Evolutionary conservation across 2,329 filamentous ascomycete genomes (phyloP), one percentile per base, ranked within the genome.

Genomic region (Hymenoscyphus occultus): DNA sequence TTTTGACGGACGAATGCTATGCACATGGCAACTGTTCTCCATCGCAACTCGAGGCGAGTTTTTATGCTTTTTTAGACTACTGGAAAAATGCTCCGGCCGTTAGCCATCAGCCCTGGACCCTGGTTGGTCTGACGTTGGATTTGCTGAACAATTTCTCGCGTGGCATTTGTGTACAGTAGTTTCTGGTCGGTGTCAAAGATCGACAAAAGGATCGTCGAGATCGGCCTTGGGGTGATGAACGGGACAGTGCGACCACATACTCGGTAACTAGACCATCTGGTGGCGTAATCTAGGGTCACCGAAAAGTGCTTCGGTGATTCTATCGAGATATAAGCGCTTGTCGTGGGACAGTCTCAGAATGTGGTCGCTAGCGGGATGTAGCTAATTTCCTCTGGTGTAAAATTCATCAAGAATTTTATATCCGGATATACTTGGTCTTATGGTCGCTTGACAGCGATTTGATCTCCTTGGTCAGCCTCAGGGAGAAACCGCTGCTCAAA

Each of bases 151-250:
- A 54, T 54, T 28, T 28, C 22, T 54, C 48, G 48, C 48, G 48
- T 54, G 48, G 48, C 19, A 28, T 54, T 54, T 28, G 19, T 22
- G 13, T n/a, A n/a, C n/a, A n/a, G n/a, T 13, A 22, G 48, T 14
- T 54, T 22, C 19, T 54, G 48, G 48, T 54, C 48, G 10, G 48
- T 54, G 48, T 54, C n/a, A 28, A 54, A 54, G 48, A 54, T 54
- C 48, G 10, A 12, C 45, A 22, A 19, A n/a, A 28, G 16, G 45
- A 54, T 54, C 48, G 19, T 28, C 48, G 48, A 22, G 48, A 54
- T 54, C 48, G 13, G 22, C 48, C 19, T 54, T 22, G 22, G 19
- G 35, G 22, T 54, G 48, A 19, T n/a, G 48, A 13, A 10, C 22
- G 10, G 19, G 48, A 28, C 48, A 22, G 48, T 54, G 48, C 19